These are phyloP conservation scores for Coemansia reversa DNA, from an alignment of 192 early-diverging fungal species.

Conservation along the genomic window DNA sequence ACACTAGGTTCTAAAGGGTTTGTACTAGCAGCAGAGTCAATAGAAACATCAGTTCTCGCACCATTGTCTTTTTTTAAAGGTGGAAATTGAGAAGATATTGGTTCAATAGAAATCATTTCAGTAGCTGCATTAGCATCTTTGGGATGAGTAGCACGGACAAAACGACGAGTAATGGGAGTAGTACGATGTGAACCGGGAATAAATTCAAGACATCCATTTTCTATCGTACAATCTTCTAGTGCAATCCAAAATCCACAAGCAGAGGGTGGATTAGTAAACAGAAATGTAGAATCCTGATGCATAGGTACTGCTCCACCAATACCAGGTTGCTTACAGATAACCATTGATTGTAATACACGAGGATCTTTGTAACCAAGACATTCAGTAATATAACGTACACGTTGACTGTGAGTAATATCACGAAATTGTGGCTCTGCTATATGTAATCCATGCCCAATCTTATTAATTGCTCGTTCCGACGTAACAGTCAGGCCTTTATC, in stretches of 20 bases:
- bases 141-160: conserved; percentile 27
- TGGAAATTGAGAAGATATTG: conserved; percentile 23
- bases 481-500: conserved; percentile 63
- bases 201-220: conserved; percentile 87
- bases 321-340: conserved; percentile 79
- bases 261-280: conserved; percentile 83
- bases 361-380: conserved; percentile 69
- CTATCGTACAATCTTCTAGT: conserved; percentile 82
- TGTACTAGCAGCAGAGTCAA: neutral
- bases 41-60: neutral
- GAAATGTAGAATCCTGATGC: conserved; percentile 90
- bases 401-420: conserved; percentile 60
- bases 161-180: conserved; percentile 36
- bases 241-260: conserved; percentile 91
- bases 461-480: conserved; percentile 75
- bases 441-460: conserved; percentile 89
- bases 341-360: conserved; percentile 84
- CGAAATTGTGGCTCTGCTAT: conserved; percentile 74
- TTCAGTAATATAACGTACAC: conserved; percentile 57
- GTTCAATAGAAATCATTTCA: conserved; percentile 38
- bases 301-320: conserved; percentile 71
- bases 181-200: conserved; percentile 80
- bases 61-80: neutral
- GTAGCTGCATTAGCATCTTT: conserved; percentile 10
- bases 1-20: neutral